A percentile compares a stretch with the other conserved stretches of the same genome.
phyloP scores from a whole-genome alignment of 768 basidiomycete species.

The Leccinum subtestaceum region DNA sequence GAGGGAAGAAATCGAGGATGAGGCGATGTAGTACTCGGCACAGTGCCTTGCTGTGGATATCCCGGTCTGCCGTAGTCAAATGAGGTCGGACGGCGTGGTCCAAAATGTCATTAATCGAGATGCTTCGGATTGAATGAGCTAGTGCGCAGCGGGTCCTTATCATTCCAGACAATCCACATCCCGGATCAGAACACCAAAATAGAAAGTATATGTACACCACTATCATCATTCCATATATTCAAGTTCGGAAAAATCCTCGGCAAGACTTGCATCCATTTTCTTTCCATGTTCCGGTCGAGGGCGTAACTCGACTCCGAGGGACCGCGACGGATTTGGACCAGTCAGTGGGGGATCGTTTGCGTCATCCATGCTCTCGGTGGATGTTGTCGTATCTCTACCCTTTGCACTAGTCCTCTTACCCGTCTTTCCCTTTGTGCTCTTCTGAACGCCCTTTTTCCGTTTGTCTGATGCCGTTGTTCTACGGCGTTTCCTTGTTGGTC shows the following conservation, averaged over 20 bases:
- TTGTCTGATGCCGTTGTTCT: conserved; percentile 18
- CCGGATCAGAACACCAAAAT: not conserved
- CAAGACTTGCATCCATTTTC: conserved; percentile 11
- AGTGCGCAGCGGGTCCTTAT: not conserved
- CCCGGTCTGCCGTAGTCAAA: no score
- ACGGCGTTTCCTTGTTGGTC: conserved; percentile 33
- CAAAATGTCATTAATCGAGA: not conserved
- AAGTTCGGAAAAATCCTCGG: conserved; percentile 7
- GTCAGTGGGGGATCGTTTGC: not conserved
- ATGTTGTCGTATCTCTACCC: conserved; percentile 2
- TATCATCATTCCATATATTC: conserved; percentile 4
- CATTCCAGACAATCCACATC: conserved; percentile 1
- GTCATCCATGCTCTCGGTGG: conserved; percentile 18
- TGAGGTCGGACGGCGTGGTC: not conserved
- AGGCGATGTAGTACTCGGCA: conserved; percentile 17
- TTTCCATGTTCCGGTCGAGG: conserved; percentile 40
- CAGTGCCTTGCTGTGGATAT: not conserved
- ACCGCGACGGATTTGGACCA: conserved; percentile 15
- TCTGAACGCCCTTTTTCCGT: not conserved
- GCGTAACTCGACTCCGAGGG: conserved; percentile 36
- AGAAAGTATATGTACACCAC: conserved; percentile 5
- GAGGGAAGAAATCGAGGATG: conserved; percentile 33
- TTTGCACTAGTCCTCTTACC: not conserved
- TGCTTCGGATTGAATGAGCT: not conserved
- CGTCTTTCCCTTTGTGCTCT: not conserved